Evolutionary conservation across 2,329 filamentous ascomycete genomes (phyloP).

Genomic region (Fusarium denticulatum): DNA sequence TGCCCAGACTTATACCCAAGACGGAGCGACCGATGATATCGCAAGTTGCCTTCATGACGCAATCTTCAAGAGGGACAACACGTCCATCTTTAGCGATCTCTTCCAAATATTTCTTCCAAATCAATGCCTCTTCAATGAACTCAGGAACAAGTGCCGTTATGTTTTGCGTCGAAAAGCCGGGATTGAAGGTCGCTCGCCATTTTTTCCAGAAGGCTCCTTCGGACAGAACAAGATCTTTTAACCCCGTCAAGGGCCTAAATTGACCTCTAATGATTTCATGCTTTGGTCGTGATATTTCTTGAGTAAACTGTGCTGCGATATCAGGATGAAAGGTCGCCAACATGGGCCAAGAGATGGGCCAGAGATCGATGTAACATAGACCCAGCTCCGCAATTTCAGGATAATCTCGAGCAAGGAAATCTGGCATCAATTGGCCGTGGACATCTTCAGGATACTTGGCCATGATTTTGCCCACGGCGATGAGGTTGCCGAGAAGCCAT

Average conservation of each 20-base stretch:
- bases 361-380: not conserved
- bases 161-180: not conserved
- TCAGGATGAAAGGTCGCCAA: not conserved
- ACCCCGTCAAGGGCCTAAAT: not conserved
- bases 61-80: not conserved
- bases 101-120: not conserved
- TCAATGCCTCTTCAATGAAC: not conserved
- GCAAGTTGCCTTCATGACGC: slow-evolving; percentile 1
- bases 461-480: not conserved
- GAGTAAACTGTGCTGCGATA: not conserved
- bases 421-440: not conserved
- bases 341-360: not conserved
- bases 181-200: not conserved
- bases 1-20: not conserved
- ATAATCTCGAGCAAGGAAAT: not conserved
- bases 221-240: not conserved
- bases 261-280: not conserved
- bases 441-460: not conserved
- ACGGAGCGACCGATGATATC: slow-evolving; percentile 1
- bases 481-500: not conserved
- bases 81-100: not conserved
- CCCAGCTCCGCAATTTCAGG: not conserved
- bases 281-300: not conserved
- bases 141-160: not conserved
- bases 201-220: slow-evolving; percentile 1